A percentile compares a stretch with the other conserved stretches of the same genome.
phyloP scores from a whole-genome alignment of 192 early-diverging fungal genomes.

The Podila verticillata region DNA sequence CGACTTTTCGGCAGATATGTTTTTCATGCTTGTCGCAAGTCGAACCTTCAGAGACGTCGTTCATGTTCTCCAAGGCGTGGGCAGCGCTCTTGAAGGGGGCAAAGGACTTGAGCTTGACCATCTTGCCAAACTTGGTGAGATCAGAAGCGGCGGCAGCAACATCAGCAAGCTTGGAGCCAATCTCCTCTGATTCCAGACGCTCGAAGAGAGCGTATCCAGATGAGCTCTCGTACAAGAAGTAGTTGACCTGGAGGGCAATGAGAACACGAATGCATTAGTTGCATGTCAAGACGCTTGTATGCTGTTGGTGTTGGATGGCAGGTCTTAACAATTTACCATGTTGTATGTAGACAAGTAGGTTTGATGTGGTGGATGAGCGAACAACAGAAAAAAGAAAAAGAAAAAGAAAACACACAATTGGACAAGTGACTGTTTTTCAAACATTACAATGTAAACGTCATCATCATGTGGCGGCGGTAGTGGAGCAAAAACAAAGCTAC shows the following conservation, averaged over 20 bases:
- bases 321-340: neutral
- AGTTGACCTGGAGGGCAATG: slow-evolving; percentile 53
- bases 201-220: slow-evolving; percentile 98
- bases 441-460: neutral
- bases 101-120: slow-evolving; percentile 94
- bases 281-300: no score
- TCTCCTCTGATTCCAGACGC: slow-evolving; percentile 91
- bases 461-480: neutral
- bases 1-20: no score
- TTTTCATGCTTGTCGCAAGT: no score
- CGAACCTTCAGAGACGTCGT: slow-evolving; percentile 97
- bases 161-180: slow-evolving; percentile 91
- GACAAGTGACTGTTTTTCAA: neutral
- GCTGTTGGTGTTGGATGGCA: no score
- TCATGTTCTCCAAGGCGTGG: slow-evolving; percentile 97
- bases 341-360: neutral
- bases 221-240: slow-evolving; percentile 93
- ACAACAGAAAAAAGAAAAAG: neutral
- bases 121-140: slow-evolving; percentile 90
- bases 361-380: neutral
- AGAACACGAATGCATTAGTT: no score
- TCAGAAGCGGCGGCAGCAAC: slow-evolving; percentile 86
- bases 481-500: no score
- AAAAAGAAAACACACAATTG: neutral
- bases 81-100: slow-evolving; percentile 96